Percentiles rank a stretch among this genome's conserved stretches.
These are phyloP conservation scores for Aeminium ludgeri DNA, from an alignment of 495 filamentous ascomycete species.

Conservation along the genomic window DNA sequence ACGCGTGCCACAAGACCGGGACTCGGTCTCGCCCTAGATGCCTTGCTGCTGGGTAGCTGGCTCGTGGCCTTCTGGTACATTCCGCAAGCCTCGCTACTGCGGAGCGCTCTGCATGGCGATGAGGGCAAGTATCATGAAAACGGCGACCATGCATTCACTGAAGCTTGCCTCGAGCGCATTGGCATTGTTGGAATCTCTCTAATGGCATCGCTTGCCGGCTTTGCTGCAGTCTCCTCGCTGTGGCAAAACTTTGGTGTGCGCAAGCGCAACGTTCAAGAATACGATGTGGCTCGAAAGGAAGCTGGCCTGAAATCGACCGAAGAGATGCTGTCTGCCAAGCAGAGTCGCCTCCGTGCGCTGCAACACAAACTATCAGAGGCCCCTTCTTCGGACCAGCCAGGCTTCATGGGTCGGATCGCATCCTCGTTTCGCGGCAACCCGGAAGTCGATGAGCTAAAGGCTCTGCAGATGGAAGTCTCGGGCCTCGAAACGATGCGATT, in stretches of 20 bases:
- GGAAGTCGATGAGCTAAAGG: conserved; percentile 45
- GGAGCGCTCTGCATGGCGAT: conserved; percentile 24
- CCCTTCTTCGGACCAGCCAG: conserved; percentile 30
- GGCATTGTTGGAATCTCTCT: conserved; percentile 66
- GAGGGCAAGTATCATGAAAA: background rate
- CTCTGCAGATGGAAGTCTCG: conserved; percentile 56
- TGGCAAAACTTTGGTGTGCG: conserved; percentile 63
- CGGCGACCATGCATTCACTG: conserved; percentile 34
- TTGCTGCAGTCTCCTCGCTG: conserved; percentile 60
- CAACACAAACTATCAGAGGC: conserved; percentile 36
- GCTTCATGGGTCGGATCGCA: conserved; percentile 51
- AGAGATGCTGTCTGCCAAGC: conserved; percentile 56
- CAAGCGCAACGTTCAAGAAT: conserved; percentile 35
- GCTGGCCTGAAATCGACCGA: conserved; percentile 56
- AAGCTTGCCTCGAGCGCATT: conserved; percentile 61
- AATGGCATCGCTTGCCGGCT: conserved; percentile 69
- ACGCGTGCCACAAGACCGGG: conserved; percentile 31
- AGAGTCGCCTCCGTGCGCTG: conserved; percentile 45
- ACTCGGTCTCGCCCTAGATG: conserved; percentile 42
- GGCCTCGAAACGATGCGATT: conserved; percentile 60
- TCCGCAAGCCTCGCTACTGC: conserved; percentile 41
- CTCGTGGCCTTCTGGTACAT: conserved; percentile 57
- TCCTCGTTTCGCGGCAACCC: conserved; percentile 42
- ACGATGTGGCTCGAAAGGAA: conserved; percentile 53
- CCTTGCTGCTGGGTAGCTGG: conserved; percentile 42